These are phyloP conservation scores for Trichophyton schoenleinii DNA, from an alignment of 2,329 filamentous ascomycete species.

Conservation along the genomic window DNA sequence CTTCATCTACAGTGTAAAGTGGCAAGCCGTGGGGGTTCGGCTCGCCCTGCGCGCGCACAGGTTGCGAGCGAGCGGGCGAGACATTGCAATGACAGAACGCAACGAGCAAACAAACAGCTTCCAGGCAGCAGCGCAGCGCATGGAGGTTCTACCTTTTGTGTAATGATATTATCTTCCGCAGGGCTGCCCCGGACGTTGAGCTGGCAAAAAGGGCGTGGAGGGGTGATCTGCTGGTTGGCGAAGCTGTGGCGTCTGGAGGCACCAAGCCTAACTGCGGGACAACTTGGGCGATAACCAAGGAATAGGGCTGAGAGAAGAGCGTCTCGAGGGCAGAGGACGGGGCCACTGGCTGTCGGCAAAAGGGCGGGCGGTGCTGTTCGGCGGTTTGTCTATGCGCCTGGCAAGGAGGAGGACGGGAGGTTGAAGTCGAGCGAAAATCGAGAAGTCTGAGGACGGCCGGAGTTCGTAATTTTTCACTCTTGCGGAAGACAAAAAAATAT, in stretches of 20 bases:
- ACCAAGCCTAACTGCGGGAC: background rate
- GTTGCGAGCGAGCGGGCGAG: background rate
- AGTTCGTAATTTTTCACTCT: background rate
- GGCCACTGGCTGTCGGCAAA: background rate
- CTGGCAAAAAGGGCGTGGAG: background rate
- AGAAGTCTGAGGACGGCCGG: background rate
- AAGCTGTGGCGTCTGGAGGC: conserved; percentile 1
- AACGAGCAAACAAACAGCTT: background rate
- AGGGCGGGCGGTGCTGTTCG: background rate
- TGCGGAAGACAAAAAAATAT: background rate
- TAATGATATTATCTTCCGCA: background rate
- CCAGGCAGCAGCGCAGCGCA: background rate
- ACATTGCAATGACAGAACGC: background rate
- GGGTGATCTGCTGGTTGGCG: background rate
- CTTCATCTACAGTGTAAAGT: background rate
- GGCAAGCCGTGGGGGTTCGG: background rate
- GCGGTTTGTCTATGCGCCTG: background rate
- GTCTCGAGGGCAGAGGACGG: background rate
- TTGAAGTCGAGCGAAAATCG: background rate
- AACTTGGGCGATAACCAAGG: background rate
- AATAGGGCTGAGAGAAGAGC: background rate
- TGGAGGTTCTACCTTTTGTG: background rate
- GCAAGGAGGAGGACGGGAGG: background rate
- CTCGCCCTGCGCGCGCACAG: background rate
- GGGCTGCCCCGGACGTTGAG: background rate